Evolutionary conservation across 2,329 filamentous ascomycete genomes (phyloP).

Genomic region (Paracamarosporium sp.): DNA sequence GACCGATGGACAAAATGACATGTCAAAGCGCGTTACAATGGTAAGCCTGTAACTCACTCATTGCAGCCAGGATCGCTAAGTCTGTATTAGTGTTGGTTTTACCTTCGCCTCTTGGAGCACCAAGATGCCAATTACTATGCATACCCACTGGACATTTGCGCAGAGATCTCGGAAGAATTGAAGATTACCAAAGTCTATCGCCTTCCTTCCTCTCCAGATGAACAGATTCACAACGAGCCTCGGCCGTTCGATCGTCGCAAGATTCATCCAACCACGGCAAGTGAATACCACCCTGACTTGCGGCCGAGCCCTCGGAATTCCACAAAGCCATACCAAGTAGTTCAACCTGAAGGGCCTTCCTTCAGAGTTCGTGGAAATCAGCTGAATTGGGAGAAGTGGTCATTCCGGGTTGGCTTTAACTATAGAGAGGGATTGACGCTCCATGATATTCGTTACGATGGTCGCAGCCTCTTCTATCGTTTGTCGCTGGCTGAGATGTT

Average conservation of each 20-base stretch:
- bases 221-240: slow-evolving; percentile 45
- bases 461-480: slow-evolving; percentile 70
- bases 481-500: slow-evolving; percentile 73
- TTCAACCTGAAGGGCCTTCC: slow-evolving; percentile 33
- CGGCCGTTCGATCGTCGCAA: slow-evolving; percentile 52
- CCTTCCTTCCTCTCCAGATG: slow-evolving; percentile 49
- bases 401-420: slow-evolving; percentile 53
- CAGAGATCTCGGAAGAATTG: slow-evolving; percentile 59
- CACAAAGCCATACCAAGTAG: slow-evolving; percentile 26
- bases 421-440: slow-evolving; percentile 53
- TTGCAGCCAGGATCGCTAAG: background rate
- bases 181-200: slow-evolving; percentile 59
- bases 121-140: slow-evolving; percentile 64
- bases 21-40: slow-evolving; percentile 57
- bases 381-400: slow-evolving; percentile 54
- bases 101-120: slow-evolving; percentile 47
- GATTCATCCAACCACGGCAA: slow-evolving; percentile 41
- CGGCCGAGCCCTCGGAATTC: slow-evolving; percentile 16
- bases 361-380: slow-evolving; percentile 25
- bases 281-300: slow-evolving; percentile 33
- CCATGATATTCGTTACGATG: slow-evolving; percentile 70
- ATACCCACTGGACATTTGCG: slow-evolving; percentile 62
- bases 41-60: slow-evolving; percentile 32
- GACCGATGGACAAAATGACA: slow-evolving; percentile 61
- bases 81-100: slow-evolving; percentile 46